Conservation (phyloP, 495 filamentous ascomycete species). For the Chaetomium cochliodes region DNA sequence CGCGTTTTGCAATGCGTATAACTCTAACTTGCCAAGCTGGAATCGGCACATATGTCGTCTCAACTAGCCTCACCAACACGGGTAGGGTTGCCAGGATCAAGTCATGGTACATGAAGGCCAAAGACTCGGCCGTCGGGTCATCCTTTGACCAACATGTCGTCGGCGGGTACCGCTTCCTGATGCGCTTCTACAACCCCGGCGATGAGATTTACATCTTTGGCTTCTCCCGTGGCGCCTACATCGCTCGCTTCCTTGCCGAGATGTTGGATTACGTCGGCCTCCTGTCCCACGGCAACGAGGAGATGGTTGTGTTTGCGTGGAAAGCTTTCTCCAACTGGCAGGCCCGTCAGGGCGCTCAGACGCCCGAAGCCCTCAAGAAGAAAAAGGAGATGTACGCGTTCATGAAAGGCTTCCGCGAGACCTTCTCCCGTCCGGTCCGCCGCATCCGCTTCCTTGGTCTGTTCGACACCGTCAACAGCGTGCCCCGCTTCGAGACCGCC, state of each 20-base stretch:
- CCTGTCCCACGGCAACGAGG: conserved; percentile 80
- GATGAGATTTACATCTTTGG: conserved; percentile 84
- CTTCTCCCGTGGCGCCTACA: conserved; percentile 84
- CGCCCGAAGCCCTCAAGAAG: conserved; percentile 56
- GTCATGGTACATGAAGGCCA: conserved; percentile 77
- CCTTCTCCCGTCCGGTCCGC: conserved; percentile 74
- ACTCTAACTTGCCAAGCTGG: conserved; percentile 56
- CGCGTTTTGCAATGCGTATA: no score
- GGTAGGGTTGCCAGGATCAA: conserved; percentile 61
- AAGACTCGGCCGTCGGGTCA: conserved; percentile 80
- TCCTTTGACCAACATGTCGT: conserved; percentile 83
- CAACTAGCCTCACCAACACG: conserved; percentile 64
- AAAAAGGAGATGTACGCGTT: conserved; percentile 67
- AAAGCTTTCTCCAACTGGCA: conserved; percentile 88
- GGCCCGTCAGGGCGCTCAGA: conserved; percentile 57
- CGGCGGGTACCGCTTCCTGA: conserved; percentile 83
- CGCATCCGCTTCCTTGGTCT: conserved; percentile 69
- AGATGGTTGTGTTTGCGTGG: conserved; percentile 82
- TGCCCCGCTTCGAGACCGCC: conserved; percentile 76
- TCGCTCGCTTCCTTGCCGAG: conserved; percentile 79
- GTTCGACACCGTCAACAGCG: conserved; percentile 79
- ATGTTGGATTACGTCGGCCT: conserved; percentile 85
- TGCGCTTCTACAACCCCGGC: conserved; percentile 78
- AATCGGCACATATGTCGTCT: conserved; percentile 81
- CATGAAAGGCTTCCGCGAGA: conserved; percentile 82